Evolutionary conservation across 805 yeast species (phyloP), one percentile per base, ranked within the genome.

Genomic region (Suhomyces pyralidae): DNA sequence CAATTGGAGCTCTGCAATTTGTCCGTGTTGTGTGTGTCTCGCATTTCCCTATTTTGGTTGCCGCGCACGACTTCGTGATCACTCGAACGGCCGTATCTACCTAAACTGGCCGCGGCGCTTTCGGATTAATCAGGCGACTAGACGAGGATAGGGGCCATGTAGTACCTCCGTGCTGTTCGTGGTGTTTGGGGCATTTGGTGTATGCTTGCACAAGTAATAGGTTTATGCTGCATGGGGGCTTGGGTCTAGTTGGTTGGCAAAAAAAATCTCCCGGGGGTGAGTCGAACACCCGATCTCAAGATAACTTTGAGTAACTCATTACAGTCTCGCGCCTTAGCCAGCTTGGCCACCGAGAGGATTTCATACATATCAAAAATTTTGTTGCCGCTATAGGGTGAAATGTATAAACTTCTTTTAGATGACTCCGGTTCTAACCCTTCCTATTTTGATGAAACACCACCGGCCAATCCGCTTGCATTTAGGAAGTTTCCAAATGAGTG

Each of bases 321-420:
- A 72, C 78, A 73, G 77, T 73, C 77, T 69, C 74, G 73, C 77
- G 77, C 77, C 76, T 72, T 73, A 71, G 71, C 77, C 77, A 71
- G 75, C 77, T 73, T 72, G 76, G 77, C 77, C 76, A 73, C 76
- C 76, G 65, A 63, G 77, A 70, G 75, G 49, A 45, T 45, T 42
- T 44, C 30, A 26, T 48, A 25, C 3, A 15, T n/a, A 15, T 2
- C 3, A 6, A 6, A 15, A 32, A 32, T 5, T n/a, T 5, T 32
- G 17, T 9, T 14, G 36, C 15, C 17, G 9, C 4, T 14, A n/a
- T 22, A 22, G 6, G 25, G 25, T 22, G 7, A 3, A 7, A 5
- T 22, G 25, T 22, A 6, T 5, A 5, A 4, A 4, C 5, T 30
- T 30, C 34, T 30, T 30, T 30, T 12, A 6, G 15, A 32, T 32